These are phyloP conservation scores for Schizophyllum commune DNA, from an alignment of 1,284 basidiomycete genomes.

Conservation along the genomic window DNA sequence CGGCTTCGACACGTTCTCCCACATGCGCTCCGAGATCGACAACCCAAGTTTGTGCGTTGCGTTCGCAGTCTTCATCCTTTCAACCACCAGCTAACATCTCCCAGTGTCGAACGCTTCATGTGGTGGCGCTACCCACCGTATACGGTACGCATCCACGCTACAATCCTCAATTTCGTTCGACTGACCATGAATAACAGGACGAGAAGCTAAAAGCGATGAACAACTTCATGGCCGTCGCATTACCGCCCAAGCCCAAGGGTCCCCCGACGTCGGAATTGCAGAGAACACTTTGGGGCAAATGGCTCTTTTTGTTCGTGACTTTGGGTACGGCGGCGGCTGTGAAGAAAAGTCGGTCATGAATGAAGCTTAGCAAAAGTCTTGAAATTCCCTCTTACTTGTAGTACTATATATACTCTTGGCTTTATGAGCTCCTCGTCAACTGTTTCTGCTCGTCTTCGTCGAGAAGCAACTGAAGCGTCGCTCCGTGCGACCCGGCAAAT, in stretches of 20 bases:
- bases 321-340: background rate
- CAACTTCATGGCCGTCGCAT: background rate
- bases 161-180: background rate
- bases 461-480: too few species aligned
- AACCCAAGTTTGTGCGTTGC: constrained; percentile 50
- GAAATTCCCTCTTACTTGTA: too few species aligned
- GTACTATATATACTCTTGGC: too few species aligned
- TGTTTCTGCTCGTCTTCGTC: too few species aligned
- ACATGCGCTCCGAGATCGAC: constrained; percentile 53
- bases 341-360: background rate
- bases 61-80: background rate
- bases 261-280: background rate
- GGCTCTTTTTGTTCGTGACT: background rate
- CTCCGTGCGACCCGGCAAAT: too few species aligned
- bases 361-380: too few species aligned
- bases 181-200: background rate
- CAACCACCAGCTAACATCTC: background rate
- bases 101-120: constrained; percentile 50
- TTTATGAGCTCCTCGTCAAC: too few species aligned
- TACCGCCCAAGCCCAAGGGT: background rate
- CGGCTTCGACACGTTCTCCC: constrained; percentile 64
- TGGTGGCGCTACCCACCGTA: constrained; percentile 61
- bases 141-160: constrained; percentile 12
- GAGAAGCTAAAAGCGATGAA: background rate
- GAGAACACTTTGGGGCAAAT: background rate